A percentile compares a stretch with the other conserved stretches of the same genome.
Conservation (phyloP, 441 rosid species). For the Omphalea diandra region DNA sequence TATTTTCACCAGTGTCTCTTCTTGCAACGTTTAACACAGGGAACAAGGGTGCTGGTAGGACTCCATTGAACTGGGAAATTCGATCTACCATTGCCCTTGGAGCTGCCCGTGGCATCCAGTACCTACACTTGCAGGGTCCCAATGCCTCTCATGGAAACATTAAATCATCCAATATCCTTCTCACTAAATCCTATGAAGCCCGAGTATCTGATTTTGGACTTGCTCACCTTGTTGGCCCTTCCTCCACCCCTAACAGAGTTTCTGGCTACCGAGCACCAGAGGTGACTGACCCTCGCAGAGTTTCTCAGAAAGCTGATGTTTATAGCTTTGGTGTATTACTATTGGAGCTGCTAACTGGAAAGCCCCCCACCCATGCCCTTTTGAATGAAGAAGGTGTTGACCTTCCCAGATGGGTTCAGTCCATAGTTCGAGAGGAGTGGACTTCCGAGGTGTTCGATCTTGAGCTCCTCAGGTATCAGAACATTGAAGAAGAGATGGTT, state of each 20-base stretch:
- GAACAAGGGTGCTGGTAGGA: constrained; percentile 85
- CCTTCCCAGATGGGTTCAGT: constrained; percentile 94
- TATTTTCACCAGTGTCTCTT: constrained; percentile 7
- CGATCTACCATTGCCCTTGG: constrained; percentile 77
- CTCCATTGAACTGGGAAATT: constrained; percentile 80
- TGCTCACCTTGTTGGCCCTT: constrained; percentile 72
- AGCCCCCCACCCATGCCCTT: constrained; percentile 77
- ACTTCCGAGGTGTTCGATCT: constrained; percentile 82
- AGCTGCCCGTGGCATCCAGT: constrained; percentile 80
- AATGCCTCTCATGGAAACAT: constrained; percentile 81
- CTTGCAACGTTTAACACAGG: constrained; percentile 40
- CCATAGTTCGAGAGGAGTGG: constrained; percentile 88
- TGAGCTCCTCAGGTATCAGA: constrained; percentile 77
- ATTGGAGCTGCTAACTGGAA: constrained; percentile 83
- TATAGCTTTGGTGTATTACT: constrained; percentile 92
- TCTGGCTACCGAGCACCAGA: constrained; percentile 96
- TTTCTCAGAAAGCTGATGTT: constrained; percentile 91
- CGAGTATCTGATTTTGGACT: constrained; percentile 91
- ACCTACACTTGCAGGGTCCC: constrained; percentile 80
- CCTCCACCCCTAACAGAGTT: constrained; percentile 66
- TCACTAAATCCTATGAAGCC: constrained; percentile 67
- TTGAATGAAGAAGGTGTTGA: constrained; percentile 92
- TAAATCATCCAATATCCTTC: constrained; percentile 84
- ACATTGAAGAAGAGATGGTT: constrained; percentile 76
- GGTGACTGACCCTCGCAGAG: constrained; percentile 82